Evolutionary conservation across 495 filamentous ascomycete species (phyloP).

Genomic region (Chaetomium cochliodes): DNA sequence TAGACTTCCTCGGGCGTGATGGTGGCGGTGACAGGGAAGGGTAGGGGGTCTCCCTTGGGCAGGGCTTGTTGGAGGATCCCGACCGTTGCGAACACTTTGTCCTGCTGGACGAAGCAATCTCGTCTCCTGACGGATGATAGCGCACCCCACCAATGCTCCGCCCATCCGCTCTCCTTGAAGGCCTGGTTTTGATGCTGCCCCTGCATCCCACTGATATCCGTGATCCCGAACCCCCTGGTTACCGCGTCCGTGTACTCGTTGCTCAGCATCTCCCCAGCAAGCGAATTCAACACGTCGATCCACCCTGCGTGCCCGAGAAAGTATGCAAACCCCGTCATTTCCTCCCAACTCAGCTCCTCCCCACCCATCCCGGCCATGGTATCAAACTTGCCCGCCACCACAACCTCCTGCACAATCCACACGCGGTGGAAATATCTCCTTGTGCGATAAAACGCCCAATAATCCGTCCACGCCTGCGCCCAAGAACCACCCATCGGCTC

Average conservation of each 20-base stretch:
- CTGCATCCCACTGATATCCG: slow-evolving; percentile 15
- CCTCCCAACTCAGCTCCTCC: slow-evolving; percentile 12
- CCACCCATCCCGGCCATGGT: slow-evolving; percentile 9
- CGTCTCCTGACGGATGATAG: slow-evolving; percentile 13
- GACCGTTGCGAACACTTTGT: slow-evolving; percentile 22
- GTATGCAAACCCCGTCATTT: slow-evolving; percentile 10
- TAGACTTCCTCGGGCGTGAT: slow-evolving; percentile 18
- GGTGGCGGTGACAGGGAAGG: slow-evolving; percentile 15
- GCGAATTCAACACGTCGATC: slow-evolving; percentile 16
- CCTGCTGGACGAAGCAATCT: slow-evolving; percentile 16
- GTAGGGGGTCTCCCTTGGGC: neutral
- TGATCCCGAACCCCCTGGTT: slow-evolving; percentile 12
- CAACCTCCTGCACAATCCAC: slow-evolving; percentile 26
- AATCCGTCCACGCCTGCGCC: slow-evolving; percentile 12
- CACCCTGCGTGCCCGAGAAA: slow-evolving; percentile 14
- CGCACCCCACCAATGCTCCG: slow-evolving; percentile 16
- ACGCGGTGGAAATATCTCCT: slow-evolving; percentile 22
- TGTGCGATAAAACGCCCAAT: slow-evolving; percentile 18
- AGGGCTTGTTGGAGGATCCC: slow-evolving; percentile 23
- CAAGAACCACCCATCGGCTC: slow-evolving; percentile 5
- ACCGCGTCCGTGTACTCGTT: neutral
- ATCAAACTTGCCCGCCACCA: slow-evolving; percentile 13
- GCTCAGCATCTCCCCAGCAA: neutral
- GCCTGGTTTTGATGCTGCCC: neutral
- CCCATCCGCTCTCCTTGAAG: slow-evolving; percentile 7